Evolutionary conservation across 2,329 filamentous ascomycete species (phyloP).

Genomic region (Pochonia chlamydosporia): DNA sequence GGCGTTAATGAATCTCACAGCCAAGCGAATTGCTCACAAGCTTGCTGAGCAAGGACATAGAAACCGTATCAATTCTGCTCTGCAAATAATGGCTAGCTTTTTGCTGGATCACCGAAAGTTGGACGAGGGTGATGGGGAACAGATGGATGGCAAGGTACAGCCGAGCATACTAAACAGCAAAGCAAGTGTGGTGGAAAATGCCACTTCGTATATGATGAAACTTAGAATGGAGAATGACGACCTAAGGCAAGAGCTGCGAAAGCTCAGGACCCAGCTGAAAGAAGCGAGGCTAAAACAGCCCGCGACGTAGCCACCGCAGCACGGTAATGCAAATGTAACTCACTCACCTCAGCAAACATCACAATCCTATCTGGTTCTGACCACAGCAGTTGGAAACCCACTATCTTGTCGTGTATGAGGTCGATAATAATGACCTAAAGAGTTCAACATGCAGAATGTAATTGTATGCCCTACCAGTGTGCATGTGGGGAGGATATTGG

Average conservation of each 20-base stretch:
- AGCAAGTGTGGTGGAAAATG: slow-evolving; percentile 94
- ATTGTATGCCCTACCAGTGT: too few relatives aligned
- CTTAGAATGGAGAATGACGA: slow-evolving; percentile 68
- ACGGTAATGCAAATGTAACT: too few relatives aligned
- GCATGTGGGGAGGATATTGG: too few relatives aligned
- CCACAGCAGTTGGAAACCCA: too few relatives aligned
- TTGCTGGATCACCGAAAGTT: slow-evolving; percentile 55
- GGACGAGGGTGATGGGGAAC: slow-evolving; percentile 38
- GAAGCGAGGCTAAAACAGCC: slow-evolving; percentile 11
- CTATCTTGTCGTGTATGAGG: too few relatives aligned
- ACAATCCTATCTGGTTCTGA: too few relatives aligned
- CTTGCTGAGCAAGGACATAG: slow-evolving; percentile 93
- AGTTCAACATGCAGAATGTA: too few relatives aligned
- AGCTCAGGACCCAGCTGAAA: slow-evolving; percentile 25
- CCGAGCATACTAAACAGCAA: slow-evolving; percentile 70
- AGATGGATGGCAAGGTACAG: slow-evolving; percentile 39
- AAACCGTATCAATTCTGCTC: slow-evolving; percentile 89
- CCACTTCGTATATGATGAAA: slow-evolving; percentile 89
- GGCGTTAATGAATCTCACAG: slow-evolving; percentile 87
- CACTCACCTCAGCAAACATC: too few relatives aligned
- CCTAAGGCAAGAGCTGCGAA: slow-evolving; percentile 55
- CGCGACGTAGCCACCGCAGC: too few relatives aligned
- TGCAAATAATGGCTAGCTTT: slow-evolving; percentile 84
- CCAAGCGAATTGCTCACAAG: slow-evolving; percentile 95
- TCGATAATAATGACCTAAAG: too few relatives aligned